phyloP scores from a whole-genome alignment of 2,329 filamentous ascomycete species.

The Sporothrix luriei region DNA sequence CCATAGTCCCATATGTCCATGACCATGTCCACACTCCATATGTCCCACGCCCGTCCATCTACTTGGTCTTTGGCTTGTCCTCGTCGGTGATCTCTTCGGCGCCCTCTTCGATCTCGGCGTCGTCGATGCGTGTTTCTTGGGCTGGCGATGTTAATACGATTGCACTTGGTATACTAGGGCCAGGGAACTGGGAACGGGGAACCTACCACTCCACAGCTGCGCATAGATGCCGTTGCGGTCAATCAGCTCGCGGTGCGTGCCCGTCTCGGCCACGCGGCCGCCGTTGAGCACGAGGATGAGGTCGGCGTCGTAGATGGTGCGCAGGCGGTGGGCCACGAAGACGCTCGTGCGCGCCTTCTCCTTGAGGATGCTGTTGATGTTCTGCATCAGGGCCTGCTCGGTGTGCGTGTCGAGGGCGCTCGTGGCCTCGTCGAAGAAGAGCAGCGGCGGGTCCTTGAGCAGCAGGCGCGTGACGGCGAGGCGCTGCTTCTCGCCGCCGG shows the following conservation, averaged over 20 bases:
- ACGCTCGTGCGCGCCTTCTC: constrained; percentile 90
- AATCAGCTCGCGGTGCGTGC: constrained; percentile 82
- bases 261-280: constrained; percentile 82
- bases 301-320: constrained; percentile 92
- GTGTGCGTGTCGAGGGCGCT: constrained; percentile 60
- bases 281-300: constrained; percentile 87
- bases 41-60: too few relatives aligned
- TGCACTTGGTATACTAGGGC: too few relatives aligned
- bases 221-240: constrained; percentile 79
- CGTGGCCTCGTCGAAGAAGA: constrained; percentile 43
- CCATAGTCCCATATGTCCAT: too few relatives aligned
- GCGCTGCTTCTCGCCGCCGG: constrained; percentile 60
- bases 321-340: constrained; percentile 87
- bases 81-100: constrained; percentile 29
- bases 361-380: constrained; percentile 88
- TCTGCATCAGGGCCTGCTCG: constrained; percentile 83
- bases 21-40: too few relatives aligned
- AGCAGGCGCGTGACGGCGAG: constrained; percentile 53
- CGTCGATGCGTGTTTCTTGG: constrained; percentile 36
- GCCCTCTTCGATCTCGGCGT: constrained; percentile 32
- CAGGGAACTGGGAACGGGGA: too few relatives aligned
- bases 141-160: constrained; percentile 26
- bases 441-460: constrained; percentile 45
- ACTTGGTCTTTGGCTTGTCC: background rate
- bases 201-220: constrained; percentile 72